These are phyloP conservation scores for Termitomyces sp. DNA, from an alignment of 768 basidiomycete genomes.

Conservation along the genomic window DNA sequence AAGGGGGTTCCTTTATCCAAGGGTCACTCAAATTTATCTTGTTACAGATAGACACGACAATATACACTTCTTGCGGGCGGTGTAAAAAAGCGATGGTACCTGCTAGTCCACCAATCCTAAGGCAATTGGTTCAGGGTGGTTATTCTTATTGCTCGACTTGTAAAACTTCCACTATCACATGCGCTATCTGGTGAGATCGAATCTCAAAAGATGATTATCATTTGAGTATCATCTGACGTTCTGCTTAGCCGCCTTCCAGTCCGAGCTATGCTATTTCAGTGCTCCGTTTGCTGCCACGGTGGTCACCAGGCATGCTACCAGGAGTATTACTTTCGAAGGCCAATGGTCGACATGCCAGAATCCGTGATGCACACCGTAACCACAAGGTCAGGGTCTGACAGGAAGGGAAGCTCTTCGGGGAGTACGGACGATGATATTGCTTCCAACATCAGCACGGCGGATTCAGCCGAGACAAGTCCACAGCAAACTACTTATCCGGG, in stretches of 20 bases:
- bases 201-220: background rate
- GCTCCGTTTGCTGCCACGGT: slow-evolving; percentile 73
- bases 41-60: slow-evolving; percentile 58
- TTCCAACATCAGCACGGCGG: slow-evolving; percentile 16
- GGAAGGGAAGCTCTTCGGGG: slow-evolving; percentile 10
- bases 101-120: slow-evolving; percentile 24
- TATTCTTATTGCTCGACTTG: slow-evolving; percentile 57
- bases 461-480: slow-evolving; percentile 16
- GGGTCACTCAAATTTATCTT: background rate
- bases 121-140: slow-evolving; percentile 29
- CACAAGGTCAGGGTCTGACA: slow-evolving; percentile 9
- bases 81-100: slow-evolving; percentile 59
- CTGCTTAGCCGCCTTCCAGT: slow-evolving; percentile 67
- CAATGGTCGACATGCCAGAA: slow-evolving; percentile 43
- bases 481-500: slow-evolving; percentile 7
- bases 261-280: slow-evolving; percentile 62
- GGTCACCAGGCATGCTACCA: slow-evolving; percentile 79
- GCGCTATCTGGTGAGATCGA: slow-evolving; percentile 66
- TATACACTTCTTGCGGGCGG: slow-evolving; percentile 64
- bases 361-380: slow-evolving; percentile 13
- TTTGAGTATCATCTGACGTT: background rate
- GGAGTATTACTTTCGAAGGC: slow-evolving; percentile 55
- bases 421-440: slow-evolving; percentile 22
- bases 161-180: slow-evolving; percentile 37
- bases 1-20: slow-evolving; percentile 10